Conservation (phyloP, 108 stramenopile species). For the Mediolabrus comicus region DNA sequence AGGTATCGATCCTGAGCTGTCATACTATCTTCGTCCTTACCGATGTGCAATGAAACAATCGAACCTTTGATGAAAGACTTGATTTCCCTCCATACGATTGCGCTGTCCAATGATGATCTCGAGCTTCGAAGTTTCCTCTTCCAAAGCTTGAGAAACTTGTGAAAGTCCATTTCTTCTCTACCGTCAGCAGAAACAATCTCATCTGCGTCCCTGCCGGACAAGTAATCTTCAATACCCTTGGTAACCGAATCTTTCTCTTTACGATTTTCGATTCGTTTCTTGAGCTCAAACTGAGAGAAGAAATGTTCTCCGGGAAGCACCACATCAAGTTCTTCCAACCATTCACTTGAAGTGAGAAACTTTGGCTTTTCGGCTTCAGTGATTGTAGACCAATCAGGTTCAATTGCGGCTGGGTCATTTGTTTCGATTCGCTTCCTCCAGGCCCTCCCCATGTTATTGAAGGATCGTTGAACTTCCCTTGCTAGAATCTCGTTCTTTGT, state of each 20-base stretch:
- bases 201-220: constrained; percentile 4
- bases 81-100: constrained; percentile 42
- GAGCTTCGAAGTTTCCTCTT: constrained; percentile 27
- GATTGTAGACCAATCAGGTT: background rate
- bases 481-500: constrained; percentile 50
- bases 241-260: constrained; percentile 41
- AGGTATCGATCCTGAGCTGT: constrained; percentile 30
- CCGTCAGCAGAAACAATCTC: background rate
- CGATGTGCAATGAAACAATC: constrained; percentile 34
- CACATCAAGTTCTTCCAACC: constrained; percentile 40
- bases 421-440: constrained; percentile 25
- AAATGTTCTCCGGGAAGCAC: constrained; percentile 38
- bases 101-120: constrained; percentile 17
- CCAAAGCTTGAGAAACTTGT: constrained; percentile 36
- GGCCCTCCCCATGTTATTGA: constrained; percentile 49
- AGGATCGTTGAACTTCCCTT: constrained; percentile 43
- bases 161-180: constrained; percentile 39
- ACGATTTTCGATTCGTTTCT: constrained; percentile 23
- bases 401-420: background rate
- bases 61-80: constrained; percentile 47
- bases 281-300: constrained; percentile 31
- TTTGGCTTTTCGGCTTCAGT: constrained; percentile 2
- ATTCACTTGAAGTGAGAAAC: constrained; percentile 49
- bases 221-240: constrained; percentile 38
- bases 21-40: background rate